Evolutionary conservation across 2,329 filamentous ascomycete species (phyloP).

Genomic region (Colletotrichum navitas): DNA sequence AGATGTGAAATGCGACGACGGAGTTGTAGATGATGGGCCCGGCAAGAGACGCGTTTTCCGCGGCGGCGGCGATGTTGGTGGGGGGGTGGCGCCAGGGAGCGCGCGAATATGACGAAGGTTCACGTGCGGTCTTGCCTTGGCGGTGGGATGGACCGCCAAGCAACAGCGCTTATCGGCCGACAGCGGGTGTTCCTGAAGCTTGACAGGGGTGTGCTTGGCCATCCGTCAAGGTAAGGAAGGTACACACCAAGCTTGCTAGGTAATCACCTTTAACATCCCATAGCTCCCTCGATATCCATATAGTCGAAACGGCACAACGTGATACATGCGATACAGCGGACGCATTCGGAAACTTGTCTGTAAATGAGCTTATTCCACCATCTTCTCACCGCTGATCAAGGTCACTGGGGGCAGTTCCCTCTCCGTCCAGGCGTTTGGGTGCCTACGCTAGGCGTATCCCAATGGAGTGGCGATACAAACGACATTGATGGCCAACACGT

Average conservation of each 20-base stretch:
- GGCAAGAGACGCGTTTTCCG: slow-evolving; percentile 5
- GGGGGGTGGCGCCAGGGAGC: not conserved
- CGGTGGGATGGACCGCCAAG: slow-evolving; percentile 4
- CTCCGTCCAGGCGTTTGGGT: not conserved
- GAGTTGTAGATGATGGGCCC: not conserved
- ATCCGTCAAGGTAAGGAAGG: not conserved
- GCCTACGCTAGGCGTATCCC: not conserved
- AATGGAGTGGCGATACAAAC: not conserved
- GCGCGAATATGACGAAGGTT: slow-evolving; percentile 2
- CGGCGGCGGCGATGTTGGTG: not conserved
- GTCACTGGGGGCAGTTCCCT: not conserved
- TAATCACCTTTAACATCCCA: not conserved
- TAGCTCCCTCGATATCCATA: not conserved
- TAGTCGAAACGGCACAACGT: not conserved
- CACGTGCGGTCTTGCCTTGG: slow-evolving; percentile 6
- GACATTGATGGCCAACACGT: not conserved
- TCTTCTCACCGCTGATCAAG: not conserved
- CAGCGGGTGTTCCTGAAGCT: not conserved
- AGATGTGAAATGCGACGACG: not conserved
- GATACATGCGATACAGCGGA: not conserved
- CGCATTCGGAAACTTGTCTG: not conserved
- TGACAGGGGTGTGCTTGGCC: not conserved
- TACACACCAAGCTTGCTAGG: not conserved
- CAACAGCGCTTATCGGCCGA: not conserved
- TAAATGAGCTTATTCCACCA: not conserved